These are phyloP conservation scores for Capsicum baccatum DNA, from an alignment of 257 asterid species.

Conservation along the genomic window DNA sequence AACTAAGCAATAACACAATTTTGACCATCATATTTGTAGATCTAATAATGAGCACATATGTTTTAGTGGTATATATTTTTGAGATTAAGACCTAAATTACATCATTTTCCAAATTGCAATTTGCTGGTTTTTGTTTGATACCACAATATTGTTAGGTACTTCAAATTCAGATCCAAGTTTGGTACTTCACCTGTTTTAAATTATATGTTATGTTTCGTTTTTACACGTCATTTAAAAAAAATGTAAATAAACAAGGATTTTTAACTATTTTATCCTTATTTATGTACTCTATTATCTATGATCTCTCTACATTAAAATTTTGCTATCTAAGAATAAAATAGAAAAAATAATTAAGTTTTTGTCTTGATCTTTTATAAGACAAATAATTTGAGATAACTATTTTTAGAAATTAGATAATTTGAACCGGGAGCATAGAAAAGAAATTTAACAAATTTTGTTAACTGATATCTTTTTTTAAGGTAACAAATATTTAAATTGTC, in stretches of 20 bases:
- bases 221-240: neutral
- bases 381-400: too few species aligned
- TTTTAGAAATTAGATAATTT: neutral
- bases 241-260: neutral
- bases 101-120: neutral
- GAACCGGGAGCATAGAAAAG: neutral
- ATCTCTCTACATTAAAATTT: neutral
- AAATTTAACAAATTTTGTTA: too few species aligned
- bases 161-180: neutral
- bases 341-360: neutral
- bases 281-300: neutral
- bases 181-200: neutral
- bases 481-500: too few species aligned
- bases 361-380: neutral
- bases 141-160: neutral
- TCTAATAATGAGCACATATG: slow-evolving; percentile 24
- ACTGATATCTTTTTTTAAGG: too few species aligned
- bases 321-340: neutral
- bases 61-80: slow-evolving; percentile 20
- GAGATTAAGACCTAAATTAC: neutral
- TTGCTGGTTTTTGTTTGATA: neutral
- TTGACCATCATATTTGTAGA: slow-evolving; percentile 20
- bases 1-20: slow-evolving; percentile 15
- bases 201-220: neutral
- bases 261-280: neutral